Percentiles rank a stretch among this genome's conserved stretches.
phyloP scores from a whole-genome alignment of 83 land plant species.

The Larix sibirica region DNA sequence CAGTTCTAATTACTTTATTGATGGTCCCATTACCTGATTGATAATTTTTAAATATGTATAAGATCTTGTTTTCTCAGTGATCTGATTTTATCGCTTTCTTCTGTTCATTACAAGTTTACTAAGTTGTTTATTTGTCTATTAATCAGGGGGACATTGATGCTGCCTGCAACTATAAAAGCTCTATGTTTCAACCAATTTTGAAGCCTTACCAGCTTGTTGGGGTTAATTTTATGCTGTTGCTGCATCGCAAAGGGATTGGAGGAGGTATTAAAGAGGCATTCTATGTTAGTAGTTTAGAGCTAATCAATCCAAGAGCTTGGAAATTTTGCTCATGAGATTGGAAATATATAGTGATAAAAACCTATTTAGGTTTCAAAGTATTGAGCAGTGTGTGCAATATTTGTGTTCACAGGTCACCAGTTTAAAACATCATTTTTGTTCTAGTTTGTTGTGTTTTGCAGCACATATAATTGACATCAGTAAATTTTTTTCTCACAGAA shows the following conservation, averaged over 20 bases:
- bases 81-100: not conserved
- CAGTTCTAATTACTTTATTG: not conserved
- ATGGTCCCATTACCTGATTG: too few relatives aligned
- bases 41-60: not conserved
- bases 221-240: conserved; percentile 89
- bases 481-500: too few relatives aligned
- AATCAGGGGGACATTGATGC: conserved; percentile 84
- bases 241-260: conserved; percentile 86
- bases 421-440: too few relatives aligned
- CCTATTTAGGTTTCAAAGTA: not conserved
- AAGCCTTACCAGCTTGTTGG: conserved; percentile 99
- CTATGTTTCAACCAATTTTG: conserved; percentile 62
- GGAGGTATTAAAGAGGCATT: conserved; percentile 66
- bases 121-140: not conserved
- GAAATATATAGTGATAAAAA: not conserved
- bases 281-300: not conserved
- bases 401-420: not conserved
- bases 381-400: not conserved
- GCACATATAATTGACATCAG: too few relatives aligned
- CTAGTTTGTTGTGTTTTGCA: too few relatives aligned
- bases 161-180: conserved; percentile 61
- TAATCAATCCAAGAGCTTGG: not conserved
- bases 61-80: conserved; percentile 1
- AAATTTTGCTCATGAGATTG: not conserved
- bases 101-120: not conserved